These are phyloP conservation scores for Podaxis carcinomalis DNA, from an alignment of 768 basidiomycete species.

Conservation along the genomic window DNA sequence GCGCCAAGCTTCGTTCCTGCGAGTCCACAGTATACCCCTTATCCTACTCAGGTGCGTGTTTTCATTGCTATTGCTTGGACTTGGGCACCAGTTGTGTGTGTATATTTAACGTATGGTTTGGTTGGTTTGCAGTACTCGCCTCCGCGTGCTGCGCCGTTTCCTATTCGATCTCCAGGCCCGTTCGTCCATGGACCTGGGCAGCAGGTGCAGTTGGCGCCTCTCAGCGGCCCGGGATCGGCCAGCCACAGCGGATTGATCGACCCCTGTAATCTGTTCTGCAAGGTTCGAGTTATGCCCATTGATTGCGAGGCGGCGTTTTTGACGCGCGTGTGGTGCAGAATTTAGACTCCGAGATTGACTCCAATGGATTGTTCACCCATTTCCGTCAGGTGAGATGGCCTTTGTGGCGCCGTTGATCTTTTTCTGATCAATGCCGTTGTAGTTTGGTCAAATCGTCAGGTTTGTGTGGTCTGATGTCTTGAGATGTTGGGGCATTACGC, in stretches of 20 bases:
- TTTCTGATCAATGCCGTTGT: slow-evolving; percentile 14
- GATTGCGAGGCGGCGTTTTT: neutral
- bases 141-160: slow-evolving; percentile 49
- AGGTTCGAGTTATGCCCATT: slow-evolving; percentile 39
- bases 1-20: slow-evolving; percentile 78
- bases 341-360: slow-evolving; percentile 80
- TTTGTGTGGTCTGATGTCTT: slow-evolving; percentile 19
- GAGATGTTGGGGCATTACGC: neutral
- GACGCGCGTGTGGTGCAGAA: slow-evolving; percentile 46
- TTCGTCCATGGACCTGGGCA: slow-evolving; percentile 89
- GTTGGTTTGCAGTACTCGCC: slow-evolving; percentile 6
- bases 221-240: slow-evolving; percentile 66
- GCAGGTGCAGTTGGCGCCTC: slow-evolving; percentile 81
- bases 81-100: neutral
- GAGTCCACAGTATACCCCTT: slow-evolving; percentile 54
- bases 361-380: slow-evolving; percentile 76
- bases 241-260: slow-evolving; percentile 88
- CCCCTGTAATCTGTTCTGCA: slow-evolving; percentile 88
- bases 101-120: slow-evolving; percentile 55
- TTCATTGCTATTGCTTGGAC: neutral
- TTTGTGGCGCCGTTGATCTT: slow-evolving; percentile 8
- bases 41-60: slow-evolving; percentile 51
- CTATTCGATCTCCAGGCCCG: slow-evolving; percentile 40
- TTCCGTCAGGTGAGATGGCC: slow-evolving; percentile 64
- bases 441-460: slow-evolving; percentile 92